Evolutionary conservation across 805 yeast genomes (phyloP).

Genomic region (Candida incommunis): DNA sequence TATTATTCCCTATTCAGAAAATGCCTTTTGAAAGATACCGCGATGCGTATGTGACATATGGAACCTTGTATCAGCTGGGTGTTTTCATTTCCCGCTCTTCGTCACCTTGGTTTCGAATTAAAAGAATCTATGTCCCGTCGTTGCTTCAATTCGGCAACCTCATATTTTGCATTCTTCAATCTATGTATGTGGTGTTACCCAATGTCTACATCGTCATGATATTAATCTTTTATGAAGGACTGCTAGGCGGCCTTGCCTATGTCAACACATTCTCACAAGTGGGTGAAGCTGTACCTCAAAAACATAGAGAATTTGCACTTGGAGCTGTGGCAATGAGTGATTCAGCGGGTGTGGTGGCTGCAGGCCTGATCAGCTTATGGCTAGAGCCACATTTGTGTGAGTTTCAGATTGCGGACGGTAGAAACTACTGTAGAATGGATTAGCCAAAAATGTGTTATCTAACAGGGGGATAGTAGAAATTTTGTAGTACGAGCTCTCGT

Average conservation of each 20-base stretch:
- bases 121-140: conserved; percentile 46
- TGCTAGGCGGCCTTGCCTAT: conserved; percentile 82
- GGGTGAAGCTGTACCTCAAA: conserved; percentile 36
- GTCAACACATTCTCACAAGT: conserved; percentile 78
- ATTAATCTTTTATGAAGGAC: conserved; percentile 67
- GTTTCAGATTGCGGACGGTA: conserved; percentile 54
- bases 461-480: neutral
- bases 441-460: conserved; percentile 7
- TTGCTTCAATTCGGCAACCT: conserved; percentile 55
- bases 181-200: conserved; percentile 42
- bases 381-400: conserved; percentile 61
- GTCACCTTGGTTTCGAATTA: conserved; percentile 46
- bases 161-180: conserved; percentile 43
- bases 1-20: conserved; percentile 57
- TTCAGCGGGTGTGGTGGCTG: conserved; percentile 68
- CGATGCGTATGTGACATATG: conserved; percentile 84
- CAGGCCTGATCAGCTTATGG: conserved; percentile 63
- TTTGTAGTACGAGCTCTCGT: neutral
- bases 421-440: conserved; percentile 60
- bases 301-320: conserved; percentile 61
- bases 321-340: conserved; percentile 79
- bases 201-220: conserved; percentile 47
- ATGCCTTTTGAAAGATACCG: conserved; percentile 60
- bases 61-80: conserved; percentile 81
- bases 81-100: conserved; percentile 88